A percentile compares a stretch with the other conserved stretches of the same genome.
phyloP scores from a whole-genome alignment of 805 yeast species.

The Wickerhamiella azymoides region DNA sequence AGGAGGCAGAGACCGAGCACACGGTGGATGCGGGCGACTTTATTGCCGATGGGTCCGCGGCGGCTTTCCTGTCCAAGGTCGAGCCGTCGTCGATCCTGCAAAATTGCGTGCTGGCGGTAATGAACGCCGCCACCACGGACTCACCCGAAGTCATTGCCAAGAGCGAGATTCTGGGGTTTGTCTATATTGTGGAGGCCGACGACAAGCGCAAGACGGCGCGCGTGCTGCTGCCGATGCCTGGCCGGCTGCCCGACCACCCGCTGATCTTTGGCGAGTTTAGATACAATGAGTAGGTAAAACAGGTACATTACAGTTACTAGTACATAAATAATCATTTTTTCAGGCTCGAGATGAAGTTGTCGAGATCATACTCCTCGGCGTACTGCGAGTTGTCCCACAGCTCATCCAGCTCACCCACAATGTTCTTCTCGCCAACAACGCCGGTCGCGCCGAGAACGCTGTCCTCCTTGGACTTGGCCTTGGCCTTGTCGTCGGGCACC shows the following conservation, averaged over 20 bases:
- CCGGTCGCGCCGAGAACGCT: slow-evolving; percentile 46
- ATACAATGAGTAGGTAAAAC: slow-evolving; percentile 52
- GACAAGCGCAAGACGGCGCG: slow-evolving; percentile 57
- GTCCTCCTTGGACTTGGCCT: slow-evolving; percentile 27
- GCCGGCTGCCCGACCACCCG: slow-evolving; percentile 62
- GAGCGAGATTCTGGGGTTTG: slow-evolving; percentile 64
- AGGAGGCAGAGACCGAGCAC: slow-evolving; percentile 20
- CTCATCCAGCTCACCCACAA: slow-evolving; percentile 78
- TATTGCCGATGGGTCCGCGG: slow-evolving; percentile 17
- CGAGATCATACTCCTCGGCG: slow-evolving; percentile 92
- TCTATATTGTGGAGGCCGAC: slow-evolving; percentile 55
- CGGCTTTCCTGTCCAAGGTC: slow-evolving; percentile 24
- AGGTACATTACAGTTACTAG: background rate
- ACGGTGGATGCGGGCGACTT: slow-evolving; percentile 6
- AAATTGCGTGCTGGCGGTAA: slow-evolving; percentile 60
- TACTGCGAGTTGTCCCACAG: slow-evolving; percentile 95
- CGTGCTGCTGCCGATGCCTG: slow-evolving; percentile 77
- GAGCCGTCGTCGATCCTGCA: slow-evolving; percentile 37
- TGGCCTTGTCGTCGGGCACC: slow-evolving; percentile 25
- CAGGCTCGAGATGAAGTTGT: slow-evolving; percentile 74
- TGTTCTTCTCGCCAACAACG: slow-evolving; percentile 55
- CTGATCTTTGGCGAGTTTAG: slow-evolving; percentile 65
- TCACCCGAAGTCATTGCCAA: slow-evolving; percentile 34
- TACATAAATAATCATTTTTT: slow-evolving; percentile 24
- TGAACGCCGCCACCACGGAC: slow-evolving; percentile 37